Evolutionary conservation across 2,329 filamentous ascomycete genomes (phyloP).

Genomic region (Hirsutella rhossiliensis): DNA sequence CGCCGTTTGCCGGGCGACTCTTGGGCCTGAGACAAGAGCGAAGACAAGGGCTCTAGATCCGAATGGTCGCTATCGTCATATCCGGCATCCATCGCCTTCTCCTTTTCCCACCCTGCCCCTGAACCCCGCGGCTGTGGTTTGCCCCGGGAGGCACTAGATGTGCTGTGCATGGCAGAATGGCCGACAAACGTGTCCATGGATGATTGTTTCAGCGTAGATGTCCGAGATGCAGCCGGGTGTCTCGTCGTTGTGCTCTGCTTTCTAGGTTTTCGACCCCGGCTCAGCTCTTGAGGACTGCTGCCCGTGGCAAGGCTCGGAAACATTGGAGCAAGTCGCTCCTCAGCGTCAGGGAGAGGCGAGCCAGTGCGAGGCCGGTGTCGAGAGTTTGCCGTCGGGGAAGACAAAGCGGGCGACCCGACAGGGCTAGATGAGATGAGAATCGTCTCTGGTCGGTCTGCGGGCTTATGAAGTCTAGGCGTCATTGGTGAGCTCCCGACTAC

Average conservation of each 20-base stretch:
- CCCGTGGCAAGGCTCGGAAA: constrained; percentile 10
- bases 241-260: not conserved
- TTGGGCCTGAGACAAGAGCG: not conserved
- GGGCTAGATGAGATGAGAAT: constrained; percentile 35
- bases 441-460: constrained; percentile 17
- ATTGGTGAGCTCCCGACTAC: constrained; percentile 30
- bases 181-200: constrained; percentile 17
- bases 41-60: constrained; percentile 3
- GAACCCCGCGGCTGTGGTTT: not conserved
- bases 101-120: not conserved
- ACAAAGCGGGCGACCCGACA: constrained; percentile 14
- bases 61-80: constrained; percentile 8
- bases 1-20: constrained; percentile 1
- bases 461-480: constrained; percentile 22
- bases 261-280: not conserved
- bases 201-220: constrained; percentile 16
- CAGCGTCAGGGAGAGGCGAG: constrained; percentile 9
- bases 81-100: not conserved
- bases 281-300: constrained; percentile 10
- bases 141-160: not conserved
- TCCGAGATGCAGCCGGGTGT: not conserved
- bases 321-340: constrained; percentile 12
- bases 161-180: not conserved
- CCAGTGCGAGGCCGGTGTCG: constrained; percentile 2
- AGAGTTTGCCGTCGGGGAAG: constrained; percentile 9